These are phyloP conservation scores for Chlorella sp. DNA, from an alignment of 139 green algal genomes.

Conservation along the genomic window DNA sequence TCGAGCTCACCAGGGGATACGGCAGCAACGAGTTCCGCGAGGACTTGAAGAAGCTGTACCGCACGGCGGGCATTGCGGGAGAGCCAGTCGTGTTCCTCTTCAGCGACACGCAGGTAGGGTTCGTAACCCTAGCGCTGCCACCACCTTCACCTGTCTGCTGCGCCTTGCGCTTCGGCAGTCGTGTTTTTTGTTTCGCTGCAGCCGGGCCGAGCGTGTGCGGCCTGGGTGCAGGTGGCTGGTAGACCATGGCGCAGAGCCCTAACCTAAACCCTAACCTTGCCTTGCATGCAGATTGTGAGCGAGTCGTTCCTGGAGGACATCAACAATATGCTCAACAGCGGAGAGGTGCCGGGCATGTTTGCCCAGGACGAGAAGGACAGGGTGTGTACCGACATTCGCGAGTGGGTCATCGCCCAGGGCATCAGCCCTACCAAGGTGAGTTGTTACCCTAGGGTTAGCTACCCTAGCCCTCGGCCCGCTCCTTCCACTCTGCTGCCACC, in stretches of 20 bases:
- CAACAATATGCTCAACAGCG: constrained; percentile 82
- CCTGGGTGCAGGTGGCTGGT: no score
- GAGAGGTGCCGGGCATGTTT: constrained; percentile 55
- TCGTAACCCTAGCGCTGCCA: no score
- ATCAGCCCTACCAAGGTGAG: constrained; percentile 33
- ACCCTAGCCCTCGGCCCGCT: no score
- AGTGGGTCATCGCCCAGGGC: constrained; percentile 45
- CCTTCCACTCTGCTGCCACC: no score
- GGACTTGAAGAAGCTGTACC: constrained; percentile 79
- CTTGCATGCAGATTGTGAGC: constrained; percentile 42
- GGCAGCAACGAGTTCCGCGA: constrained; percentile 66
- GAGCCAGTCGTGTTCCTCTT: constrained; percentile 71
- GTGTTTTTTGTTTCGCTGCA: no score
- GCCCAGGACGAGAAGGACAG: constrained; percentile 67
- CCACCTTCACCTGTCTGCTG: no score
- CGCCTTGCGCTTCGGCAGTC: no score
- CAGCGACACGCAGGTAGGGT: constrained; percentile 59
- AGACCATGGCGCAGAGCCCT: no score
- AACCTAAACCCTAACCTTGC: no score
- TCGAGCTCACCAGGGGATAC: constrained; percentile 52
- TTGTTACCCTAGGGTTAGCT: no score
- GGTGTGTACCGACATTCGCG: constrained; percentile 59
- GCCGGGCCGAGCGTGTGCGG: no score
- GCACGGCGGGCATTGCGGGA: constrained; percentile 56
- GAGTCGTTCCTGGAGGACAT: constrained; percentile 80